Base-by-base conservation (phyloP, 78 protist species). In the Andalucia godoyi region DNA sequence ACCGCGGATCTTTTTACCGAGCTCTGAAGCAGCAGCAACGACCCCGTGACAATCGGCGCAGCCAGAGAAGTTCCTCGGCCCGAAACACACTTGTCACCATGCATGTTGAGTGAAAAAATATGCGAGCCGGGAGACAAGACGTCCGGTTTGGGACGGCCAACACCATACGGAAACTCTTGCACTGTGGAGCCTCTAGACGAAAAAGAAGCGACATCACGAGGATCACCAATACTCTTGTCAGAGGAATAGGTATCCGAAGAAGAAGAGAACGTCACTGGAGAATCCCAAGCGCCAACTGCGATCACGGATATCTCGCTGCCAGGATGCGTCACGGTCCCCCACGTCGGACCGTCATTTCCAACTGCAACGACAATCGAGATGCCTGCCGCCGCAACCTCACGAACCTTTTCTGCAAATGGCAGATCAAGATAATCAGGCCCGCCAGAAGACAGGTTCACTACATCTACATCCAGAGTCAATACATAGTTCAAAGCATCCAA, bases 71-170 rank as follows among this genome's bases (percentile, higher is more conserved):
- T 94, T 0, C 98, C 97, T 0, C 87, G 75, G 12, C 89, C 53
- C 18, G 76, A n/a, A 0, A 54, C 21, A 57, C 96, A 91, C n/a
- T n/a, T n/a, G 15, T 55, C 71, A 34, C 74, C 47, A 1, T 38
- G 17, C 34, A 42, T 21, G 30, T 23, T 12, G 5, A 63, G 7
- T 8, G 57, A 7, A 12, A 12, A 7, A 9, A 73, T 9, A 7
- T 3, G 9, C 13, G 37, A 8, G 3, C 94, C 91, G 60, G 57
- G 66, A 7, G 95, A 55, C 6, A 93, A 77, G 0, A 93, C 4
- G 43, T 93, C 98, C 1, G 98, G 98, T 68, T 92, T 94, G 45
- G 86, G 78, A 18, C 97, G 68, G 5, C 98, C 98, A 62, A 86
- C 83, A 2, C 98, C 98, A 0, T 0, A 13, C 0, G 97, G 94